Base-by-base conservation (phyloP, 129 eudicot species). In the Flaveria sonorensis region DNA sequence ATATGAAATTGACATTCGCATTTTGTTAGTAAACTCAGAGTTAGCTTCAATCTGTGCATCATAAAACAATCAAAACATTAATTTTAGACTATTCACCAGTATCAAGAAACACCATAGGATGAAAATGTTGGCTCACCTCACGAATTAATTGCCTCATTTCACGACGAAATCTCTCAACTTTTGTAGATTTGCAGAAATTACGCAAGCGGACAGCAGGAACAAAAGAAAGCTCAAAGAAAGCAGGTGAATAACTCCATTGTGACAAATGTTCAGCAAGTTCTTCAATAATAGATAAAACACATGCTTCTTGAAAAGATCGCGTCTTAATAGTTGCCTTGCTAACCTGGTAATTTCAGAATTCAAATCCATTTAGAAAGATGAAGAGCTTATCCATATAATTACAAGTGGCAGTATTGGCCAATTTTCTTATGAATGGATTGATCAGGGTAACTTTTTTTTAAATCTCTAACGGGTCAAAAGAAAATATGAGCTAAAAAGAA, bases 241-340 rank as follows among this genome's bases (percentile, higher is more conserved):
- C 96, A 75, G 89, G 89, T 32, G 97, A 94, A 80, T 87, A 89
- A 72, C 99, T 94, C 99, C 99, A 94, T 76, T 94, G 97, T 82
- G 99, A 86, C 59, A 94, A 79, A 87, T 94, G 99, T 61, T 94
- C 99, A 13, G 89, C 85, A 40, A 94, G 86, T 72, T 94, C 97
- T 82, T 94, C 99, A 71, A 87, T 82, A 43, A 94, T 94, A 70
- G 89, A 79, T 36, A 72, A 84, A 57, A 94, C 90, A 72, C 93
- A 91, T 51, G 97, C 90, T 77, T 94, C 99, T 80, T 94, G 99
- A 70, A 91, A 91, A 24, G 99, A 70, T 30, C 90, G 80, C 0
- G 99, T 91, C 84, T 94, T 94, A 64, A 94, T 82, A 69, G 85
- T 79, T 2, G 87, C 84, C 71, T 94, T 91, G 77, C 87, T 91